phyloP scores from a whole-genome alignment of 805 yeast genomes.

The Blastobotrys peoriensis region DNA sequence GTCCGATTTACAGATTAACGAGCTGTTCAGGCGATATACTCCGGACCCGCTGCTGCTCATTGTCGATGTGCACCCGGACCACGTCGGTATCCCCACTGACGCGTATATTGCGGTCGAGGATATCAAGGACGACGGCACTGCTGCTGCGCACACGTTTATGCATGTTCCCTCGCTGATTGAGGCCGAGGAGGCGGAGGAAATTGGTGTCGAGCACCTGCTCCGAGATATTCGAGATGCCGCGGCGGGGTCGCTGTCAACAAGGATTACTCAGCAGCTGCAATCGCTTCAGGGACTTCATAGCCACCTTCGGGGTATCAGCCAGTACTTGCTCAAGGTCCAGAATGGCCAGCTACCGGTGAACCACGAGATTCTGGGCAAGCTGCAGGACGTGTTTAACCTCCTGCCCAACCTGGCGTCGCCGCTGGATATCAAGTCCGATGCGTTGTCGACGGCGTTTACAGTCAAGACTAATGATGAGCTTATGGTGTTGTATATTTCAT shows the following conservation, averaged over 20 bases:
- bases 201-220: conserved; percentile 93
- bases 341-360: conserved; percentile 74
- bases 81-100: conserved; percentile 91
- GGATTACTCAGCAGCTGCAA: conserved; percentile 82
- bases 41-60: conserved; percentile 77
- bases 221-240: conserved; percentile 96
- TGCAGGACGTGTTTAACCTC: conserved; percentile 91
- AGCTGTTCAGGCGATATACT: conserved; percentile 76
- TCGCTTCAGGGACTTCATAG: conserved; percentile 81
- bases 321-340: conserved; percentile 69
- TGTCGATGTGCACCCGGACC: conserved; percentile 82
- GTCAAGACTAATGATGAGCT: conserved; percentile 92
- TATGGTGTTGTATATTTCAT: conserved; percentile 86
- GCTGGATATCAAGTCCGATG: conserved; percentile 30
- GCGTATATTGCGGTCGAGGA: conserved; percentile 93
- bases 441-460: conserved; percentile 74
- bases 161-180: conserved; percentile 89
- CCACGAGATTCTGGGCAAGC: conserved; percentile 81
- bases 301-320: conserved; percentile 70
- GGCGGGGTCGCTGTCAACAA: conserved; percentile 82
- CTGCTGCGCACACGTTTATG: conserved; percentile 85
- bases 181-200: conserved; percentile 99
- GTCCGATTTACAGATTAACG: conserved; percentile 87
- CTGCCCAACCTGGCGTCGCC: conserved; percentile 64
- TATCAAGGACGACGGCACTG: conserved; percentile 91